Evolutionary conservation across 257 asterid species (phyloP), one percentile per base, ranked within the genome.

Genomic region (Nemophila menziesii): DNA sequence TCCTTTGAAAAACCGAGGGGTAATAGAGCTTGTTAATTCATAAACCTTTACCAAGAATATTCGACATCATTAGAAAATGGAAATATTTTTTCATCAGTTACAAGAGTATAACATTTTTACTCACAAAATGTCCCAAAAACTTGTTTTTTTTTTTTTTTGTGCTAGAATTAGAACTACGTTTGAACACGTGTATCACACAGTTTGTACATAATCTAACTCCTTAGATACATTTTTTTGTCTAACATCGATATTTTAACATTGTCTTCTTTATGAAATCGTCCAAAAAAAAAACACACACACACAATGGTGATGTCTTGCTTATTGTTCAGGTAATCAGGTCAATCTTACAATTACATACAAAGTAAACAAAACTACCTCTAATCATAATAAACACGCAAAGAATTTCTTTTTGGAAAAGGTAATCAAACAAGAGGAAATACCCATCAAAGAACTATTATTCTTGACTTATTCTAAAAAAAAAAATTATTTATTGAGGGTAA

Each of bases 11-110:
- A 74, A 46, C 42, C 75, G 57, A 55, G 76, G 39, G 57, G 94
- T 90, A 26, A 86, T 58, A 43, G 51, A 71, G 66, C 92, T 92
- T 37, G 93, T 74, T 70, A 81, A 58, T 53, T 81, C 86, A 66
- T 74, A 81, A 60, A 85, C 94, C 98, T 90, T 54, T 70, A 67
- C 70, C 44, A 67, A 60, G 53, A 76, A 56, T 55, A 67, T 48
- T 47, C 62, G 39, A 60, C 58, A 40, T 13, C 56, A 45, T 64
- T 40, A 58, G 29, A 54, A 26, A 63, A 49, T 58, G 24, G 52
- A 51, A 42, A 43, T 56, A 41, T 26, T 29, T 29, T 29, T 13
- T 29, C 36, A 2, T n/a, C 7, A 29, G 36, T 29, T 29, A 29
- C 9, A 10, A 29, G 12, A 29, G 2, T 29, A 29, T 7, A 29